Evolutionary conservation across 352 stramenopile species (phyloP), one percentile per base, ranked within the genome.

Genomic region (Globisporangium polare): DNA sequence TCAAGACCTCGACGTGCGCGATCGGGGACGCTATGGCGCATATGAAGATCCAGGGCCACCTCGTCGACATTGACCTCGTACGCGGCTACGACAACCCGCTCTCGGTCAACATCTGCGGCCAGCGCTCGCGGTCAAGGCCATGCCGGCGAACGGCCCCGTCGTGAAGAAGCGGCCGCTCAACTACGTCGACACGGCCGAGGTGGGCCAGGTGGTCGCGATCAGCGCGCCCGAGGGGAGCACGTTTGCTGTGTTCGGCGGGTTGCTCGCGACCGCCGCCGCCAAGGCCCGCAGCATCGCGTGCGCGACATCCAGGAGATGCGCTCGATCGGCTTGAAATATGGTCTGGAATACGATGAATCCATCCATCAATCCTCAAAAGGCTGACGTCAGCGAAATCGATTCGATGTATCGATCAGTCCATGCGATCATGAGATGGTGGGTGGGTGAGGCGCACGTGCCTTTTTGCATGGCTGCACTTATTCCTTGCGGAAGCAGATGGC

Each of bases 131-230:
- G 82, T 92, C 57, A 89, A 88, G 62, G 71, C 90, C 27, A 83
- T 94, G 63, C 80, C 84, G 1, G 72, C 72, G 35, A 90, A 79
- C 29, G 82, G 84, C 20, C 73, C 77, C 2, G 60, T 67, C 5
- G 76, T 86, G 17, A 83, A 83, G 64, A 85, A 86, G 61, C 67
- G 83, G 31, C 76, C 79, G 37, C 89, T 88, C 62, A 86, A 89
- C 73, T 92, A 94, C 61, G 73, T 94, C 17, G 83, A 92, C 65
- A 88, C 78, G 57, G 72, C 77, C 17, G 81, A 90, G 39, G 78
- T 78, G 62, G 83, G 85, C 10, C 80, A 92, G 33, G 83, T 94
- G 24, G 77, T 94, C 39, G 85, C 92, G 18, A 90, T 94, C 43
- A 90, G 80, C 45, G 74, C 85, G 8, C 85, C 85, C 0, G 56